Evolutionary conservation across 2,329 filamentous ascomycete species (phyloP).

Genomic region (Alternaria sp.): DNA sequence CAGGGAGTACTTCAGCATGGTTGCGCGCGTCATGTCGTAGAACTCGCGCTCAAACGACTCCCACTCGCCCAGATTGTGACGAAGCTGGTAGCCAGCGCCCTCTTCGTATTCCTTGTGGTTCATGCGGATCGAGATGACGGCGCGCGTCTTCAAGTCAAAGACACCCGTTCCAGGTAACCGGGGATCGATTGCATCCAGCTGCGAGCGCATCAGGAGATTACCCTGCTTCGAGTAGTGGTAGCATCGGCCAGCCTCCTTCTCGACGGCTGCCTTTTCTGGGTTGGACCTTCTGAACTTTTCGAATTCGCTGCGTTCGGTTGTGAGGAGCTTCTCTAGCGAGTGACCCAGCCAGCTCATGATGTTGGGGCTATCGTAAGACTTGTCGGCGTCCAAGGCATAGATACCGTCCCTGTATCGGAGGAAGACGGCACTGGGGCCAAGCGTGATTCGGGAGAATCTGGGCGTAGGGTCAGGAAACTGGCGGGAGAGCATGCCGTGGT

Average conservation of each 20-base stretch:
- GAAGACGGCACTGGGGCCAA: slow-evolving; percentile 77
- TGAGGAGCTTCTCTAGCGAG: slow-evolving; percentile 95
- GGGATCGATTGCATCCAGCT: slow-evolving; percentile 87
- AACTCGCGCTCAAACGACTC: slow-evolving; percentile 96
- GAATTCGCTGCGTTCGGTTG: slow-evolving; percentile 79
- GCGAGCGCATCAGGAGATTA: slow-evolving; percentile 92
- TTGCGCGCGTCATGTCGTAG: slow-evolving; percentile 93
- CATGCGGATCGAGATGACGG: slow-evolving; percentile 92
- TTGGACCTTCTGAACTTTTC: slow-evolving; percentile 73
- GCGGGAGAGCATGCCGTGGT: slow-evolving; percentile 69
- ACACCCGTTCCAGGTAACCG: slow-evolving; percentile 89
- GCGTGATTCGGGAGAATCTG: slow-evolving; percentile 74
- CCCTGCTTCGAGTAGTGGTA: slow-evolving; percentile 88
- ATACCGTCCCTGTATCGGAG: slow-evolving; percentile 80
- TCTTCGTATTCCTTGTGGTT: slow-evolving; percentile 73
- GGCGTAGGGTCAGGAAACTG: slow-evolving; percentile 66
- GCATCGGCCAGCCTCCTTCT: slow-evolving; percentile 62
- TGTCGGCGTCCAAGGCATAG: slow-evolving; percentile 96
- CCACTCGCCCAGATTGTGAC: slow-evolving; percentile 74
- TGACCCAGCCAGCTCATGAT: slow-evolving; percentile 91
- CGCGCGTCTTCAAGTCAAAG: slow-evolving; percentile 95
- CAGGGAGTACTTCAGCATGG: slow-evolving; percentile 94
- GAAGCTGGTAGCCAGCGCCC: slow-evolving; percentile 87
- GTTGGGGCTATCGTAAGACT: slow-evolving; percentile 83
- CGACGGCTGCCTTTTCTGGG: slow-evolving; percentile 70